Base-by-base conservation (phyloP, 2,329 filamentous ascomycete species). In the Rhynchosporium secalis region DNA sequence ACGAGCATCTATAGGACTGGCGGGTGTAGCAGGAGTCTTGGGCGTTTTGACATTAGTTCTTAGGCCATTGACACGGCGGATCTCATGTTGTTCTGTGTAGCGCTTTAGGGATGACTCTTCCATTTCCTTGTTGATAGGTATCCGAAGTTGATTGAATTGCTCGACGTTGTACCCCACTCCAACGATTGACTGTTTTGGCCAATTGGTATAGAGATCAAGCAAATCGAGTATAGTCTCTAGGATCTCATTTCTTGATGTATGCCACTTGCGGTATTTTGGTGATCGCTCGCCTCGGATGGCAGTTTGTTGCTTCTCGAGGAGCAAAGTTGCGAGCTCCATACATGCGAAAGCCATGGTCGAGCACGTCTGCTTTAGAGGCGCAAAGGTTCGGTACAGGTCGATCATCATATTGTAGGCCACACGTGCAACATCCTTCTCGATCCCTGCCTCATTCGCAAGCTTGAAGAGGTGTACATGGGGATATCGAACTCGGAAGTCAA, bases 381-480 rank as follows among this genome's bases (percentile, higher is more conserved):
- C 88, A 75, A 95, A 96, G 0, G 95, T 99, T 73, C 93, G 91
- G 78, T 97, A 96, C 52, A 96, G 80, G 76, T 99, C 95, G 58
- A 94, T 84, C 52, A 88, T 90, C 74, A 98, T 90, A 65, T 88
- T 86, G 77, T 92, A 96, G 0, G 91, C 91, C 0, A 86, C 82
- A 15, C 81, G 80, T 36, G 87, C 85, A 64, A 92, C 84, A 9
- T 81, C 77, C 58, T 79, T 81, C 4, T 82, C 80, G 26, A 75
- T 69, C 76, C 66, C 65, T 5, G 66, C 65, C 15, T 66, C 65
- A 78, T 72, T 88, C 85, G 56, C 81, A 31, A 96, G 81, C 77
- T 98, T 98, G 68, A 92, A 83, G 47, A 98, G 80, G 28, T 91
- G 81, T 66, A 92, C 91, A 70, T 97, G 92, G 0, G 94, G 92